A percentile compares a stretch with the other conserved stretches of the same genome.
phyloP scores from a whole-genome alignment of 768 basidiomycete genomes.

The Russula dissimulans region DNA sequence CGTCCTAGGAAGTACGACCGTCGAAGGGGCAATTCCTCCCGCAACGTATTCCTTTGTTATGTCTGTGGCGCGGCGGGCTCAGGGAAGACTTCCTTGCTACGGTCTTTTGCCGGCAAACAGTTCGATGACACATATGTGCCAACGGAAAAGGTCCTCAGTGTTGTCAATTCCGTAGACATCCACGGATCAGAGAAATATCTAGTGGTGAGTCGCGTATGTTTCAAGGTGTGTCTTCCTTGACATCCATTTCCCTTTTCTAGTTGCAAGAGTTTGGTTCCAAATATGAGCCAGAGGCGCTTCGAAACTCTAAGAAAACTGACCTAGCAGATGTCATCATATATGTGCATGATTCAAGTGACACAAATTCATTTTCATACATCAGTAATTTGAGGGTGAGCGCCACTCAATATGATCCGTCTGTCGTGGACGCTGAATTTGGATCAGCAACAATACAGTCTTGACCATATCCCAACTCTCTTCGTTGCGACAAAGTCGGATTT shows the following conservation, averaged over 20 bases:
- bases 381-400: constrained; percentile 79
- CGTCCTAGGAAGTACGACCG: constrained; percentile 77
- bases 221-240: neutral
- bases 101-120: constrained; percentile 78
- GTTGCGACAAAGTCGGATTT: constrained; percentile 99
- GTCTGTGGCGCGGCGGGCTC: constrained; percentile 93
- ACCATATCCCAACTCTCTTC: constrained; percentile 91
- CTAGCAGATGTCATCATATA: constrained; percentile 91
- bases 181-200: constrained; percentile 93
- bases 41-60: constrained; percentile 91
- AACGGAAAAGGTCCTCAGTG: constrained; percentile 81
- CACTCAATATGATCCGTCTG: neutral
- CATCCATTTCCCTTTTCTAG: constrained; percentile 33
- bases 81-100: constrained; percentile 83
- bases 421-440: constrained; percentile 16
- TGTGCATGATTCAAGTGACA: constrained; percentile 96
- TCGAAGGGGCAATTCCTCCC: constrained; percentile 75
- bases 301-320: constrained; percentile 86
- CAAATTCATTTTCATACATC: constrained; percentile 98
- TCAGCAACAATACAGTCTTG: constrained; percentile 94
- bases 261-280: constrained; percentile 96
- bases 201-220: constrained; percentile 52
- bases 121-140: constrained; percentile 73
- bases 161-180: constrained; percentile 93
- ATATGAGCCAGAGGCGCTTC: constrained; percentile 84